A percentile compares a stretch with the other conserved stretches of the same genome.
phyloP scores from a whole-genome alignment of 73 alveolate species.

The Uronychia binucleata region DNA sequence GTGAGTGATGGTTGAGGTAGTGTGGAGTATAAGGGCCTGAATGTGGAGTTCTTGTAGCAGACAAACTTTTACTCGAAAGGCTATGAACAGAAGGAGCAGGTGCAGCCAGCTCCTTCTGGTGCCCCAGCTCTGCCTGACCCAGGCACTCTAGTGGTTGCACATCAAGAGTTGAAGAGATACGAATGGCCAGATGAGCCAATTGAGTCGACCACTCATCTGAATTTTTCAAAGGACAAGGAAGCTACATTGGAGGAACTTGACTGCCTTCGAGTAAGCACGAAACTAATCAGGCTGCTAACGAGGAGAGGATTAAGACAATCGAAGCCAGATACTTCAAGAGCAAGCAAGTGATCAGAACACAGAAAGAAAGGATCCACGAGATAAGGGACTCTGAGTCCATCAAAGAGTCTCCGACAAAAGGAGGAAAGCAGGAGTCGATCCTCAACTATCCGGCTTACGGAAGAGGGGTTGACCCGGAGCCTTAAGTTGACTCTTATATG shows the following conservation, averaged over 20 bases:
- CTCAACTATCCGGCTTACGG: conserved; percentile 55
- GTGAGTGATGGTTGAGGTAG: too few species aligned
- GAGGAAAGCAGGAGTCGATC: conserved; percentile 16
- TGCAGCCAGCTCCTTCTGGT: neutral
- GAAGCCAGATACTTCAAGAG: conserved; percentile 40
- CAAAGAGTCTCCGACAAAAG: conserved; percentile 8
- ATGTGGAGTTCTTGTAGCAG: neutral
- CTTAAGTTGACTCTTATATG: conserved; percentile 50
- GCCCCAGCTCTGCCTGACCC: neutral
- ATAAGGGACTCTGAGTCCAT: conserved; percentile 11
- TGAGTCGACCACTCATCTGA: too few species aligned
- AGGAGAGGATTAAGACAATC: conserved; percentile 29
- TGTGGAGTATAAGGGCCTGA: too few species aligned
- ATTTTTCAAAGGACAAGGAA: neutral
- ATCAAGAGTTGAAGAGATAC: neutral
- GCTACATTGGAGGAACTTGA: neutral
- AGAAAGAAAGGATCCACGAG: conserved; percentile 11
- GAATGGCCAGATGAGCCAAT: neutral
- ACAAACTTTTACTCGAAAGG: neutral
- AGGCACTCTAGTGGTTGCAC: neutral
- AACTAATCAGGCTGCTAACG: conserved; percentile 9
- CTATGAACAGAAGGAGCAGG: neutral
- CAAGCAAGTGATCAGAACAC: conserved; percentile 11
- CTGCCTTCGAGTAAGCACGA: neutral
- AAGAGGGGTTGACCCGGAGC: conserved; percentile 49